Evolutionary conservation across 352 stramenopile genomes (phyloP), one percentile per base, ranked within the genome.

Genomic region (Phytophthora agathidicida): DNA sequence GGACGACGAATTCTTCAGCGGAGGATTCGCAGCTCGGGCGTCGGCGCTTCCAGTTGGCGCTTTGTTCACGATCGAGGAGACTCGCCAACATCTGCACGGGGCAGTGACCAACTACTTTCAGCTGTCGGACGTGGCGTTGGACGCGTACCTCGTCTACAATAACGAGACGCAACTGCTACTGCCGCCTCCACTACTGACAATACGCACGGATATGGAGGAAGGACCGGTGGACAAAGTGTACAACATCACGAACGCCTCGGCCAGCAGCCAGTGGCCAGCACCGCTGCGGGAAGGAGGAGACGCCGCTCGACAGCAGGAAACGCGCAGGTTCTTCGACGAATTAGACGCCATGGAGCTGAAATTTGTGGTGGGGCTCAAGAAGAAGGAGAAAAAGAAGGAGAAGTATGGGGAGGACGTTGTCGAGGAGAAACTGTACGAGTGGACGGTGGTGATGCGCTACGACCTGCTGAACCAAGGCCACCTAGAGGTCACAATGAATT

Each of bases 31-130:
- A 3, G 74, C 68, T 7, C 65, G 77, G 3, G 67, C 77, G 26
- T 91, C 82, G 27, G 73, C 79, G 45, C 62, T 77, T 36, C 79
- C 82, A 5, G 79, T 89, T 1, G 82, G 79, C 14, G 65, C 83
- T 53, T 68, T 91, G 3, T 93, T 91, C 46, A 93, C 83, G 11
- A 86, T 90, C 22, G 38, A 87, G 1, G 79, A 91, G 58, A 88
- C 77, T 27, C 68, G 77, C 7, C 64, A 78, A 44, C 83, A 93
- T 41, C n/a, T 91, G 49, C 83, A 93, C 33, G 75, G 76, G 8
- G 81, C 67, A 1, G 50, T 88, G 5, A 50, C 42, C 48, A 93
- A 93, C 43, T 93, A 93, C 60, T 76, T 79, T 20, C 55, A 41
- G 13, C 68, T 93, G 2, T 43, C 61, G 3, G 63, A 84, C 23